These are phyloP conservation scores for Aspergillus costaricaensis DNA, from an alignment of 2,329 filamentous ascomycete genomes.

Conservation along the genomic window DNA sequence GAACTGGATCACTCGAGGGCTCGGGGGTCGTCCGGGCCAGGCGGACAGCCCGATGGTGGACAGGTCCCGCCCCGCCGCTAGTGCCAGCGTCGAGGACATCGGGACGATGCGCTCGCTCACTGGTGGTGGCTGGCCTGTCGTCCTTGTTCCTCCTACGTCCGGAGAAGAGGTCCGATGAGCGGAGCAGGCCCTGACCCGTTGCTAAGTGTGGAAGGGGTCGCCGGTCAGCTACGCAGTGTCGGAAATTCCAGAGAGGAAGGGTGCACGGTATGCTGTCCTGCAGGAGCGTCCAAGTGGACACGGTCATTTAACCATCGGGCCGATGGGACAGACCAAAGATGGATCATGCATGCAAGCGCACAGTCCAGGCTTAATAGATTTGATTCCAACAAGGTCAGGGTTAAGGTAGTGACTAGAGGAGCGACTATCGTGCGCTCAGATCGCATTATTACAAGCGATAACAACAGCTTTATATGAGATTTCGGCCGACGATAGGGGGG, in stretches of 20 bases:
- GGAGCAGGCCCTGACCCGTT: slow-evolving; percentile 3
- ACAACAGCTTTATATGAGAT: background rate
- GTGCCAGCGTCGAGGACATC: slow-evolving; percentile 1
- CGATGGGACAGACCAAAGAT: slow-evolving; percentile 4
- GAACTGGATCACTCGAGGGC: background rate
- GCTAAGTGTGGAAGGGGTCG: background rate
- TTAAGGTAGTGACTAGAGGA: slow-evolving; percentile 5
- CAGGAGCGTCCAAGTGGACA: slow-evolving; percentile 1
- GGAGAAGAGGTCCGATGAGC: slow-evolving; percentile 12
- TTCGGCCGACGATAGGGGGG: slow-evolving; percentile 1
- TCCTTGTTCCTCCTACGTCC: background rate
- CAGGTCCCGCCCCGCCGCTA: slow-evolving; percentile 21
- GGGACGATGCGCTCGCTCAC: background rate
- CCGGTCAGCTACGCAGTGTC: background rate
- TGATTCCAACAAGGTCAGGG: slow-evolving; percentile 3
- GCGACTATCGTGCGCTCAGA: slow-evolving; percentile 3
- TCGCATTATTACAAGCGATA: background rate
- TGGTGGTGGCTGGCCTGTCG: background rate
- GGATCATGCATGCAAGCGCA: slow-evolving; percentile 4
- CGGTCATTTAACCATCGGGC: background rate
- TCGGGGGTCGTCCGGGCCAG: slow-evolving; percentile 23
- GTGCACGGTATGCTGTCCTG: background rate
- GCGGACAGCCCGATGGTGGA: slow-evolving; percentile 20
- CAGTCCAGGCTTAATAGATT: slow-evolving; percentile 3
- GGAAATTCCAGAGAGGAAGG: background rate